Percentiles rank a stretch among this genome's conserved stretches.
Conservation (phyloP, 2,329 filamentous ascomycete genomes). For the Nothophaeocryptopus gaeumannii region DNA sequence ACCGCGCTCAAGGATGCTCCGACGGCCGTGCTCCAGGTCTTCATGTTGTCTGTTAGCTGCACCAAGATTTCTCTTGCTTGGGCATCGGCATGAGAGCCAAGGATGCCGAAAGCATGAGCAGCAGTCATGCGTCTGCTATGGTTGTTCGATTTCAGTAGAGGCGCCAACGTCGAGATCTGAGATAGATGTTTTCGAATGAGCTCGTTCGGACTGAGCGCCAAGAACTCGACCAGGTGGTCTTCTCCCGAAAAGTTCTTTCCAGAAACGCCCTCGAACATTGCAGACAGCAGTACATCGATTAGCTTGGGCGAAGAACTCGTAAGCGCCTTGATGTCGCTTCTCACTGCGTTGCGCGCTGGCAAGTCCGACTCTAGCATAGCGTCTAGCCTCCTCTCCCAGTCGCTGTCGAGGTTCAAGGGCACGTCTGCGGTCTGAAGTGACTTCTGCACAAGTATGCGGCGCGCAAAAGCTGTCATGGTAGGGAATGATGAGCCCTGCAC, state of each 20-base stretch:
- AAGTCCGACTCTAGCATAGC: slow-evolving; percentile 69
- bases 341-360: slow-evolving; percentile 59
- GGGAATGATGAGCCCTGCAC: slow-evolving; percentile 24
- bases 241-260: slow-evolving; percentile 35
- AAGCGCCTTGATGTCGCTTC: slow-evolving; percentile 46
- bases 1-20: slow-evolving; percentile 59
- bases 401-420: slow-evolving; percentile 57
- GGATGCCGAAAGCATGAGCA: slow-evolving; percentile 70
- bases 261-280: slow-evolving; percentile 25
- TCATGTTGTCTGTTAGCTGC: slow-evolving; percentile 35
- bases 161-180: slow-evolving; percentile 54
- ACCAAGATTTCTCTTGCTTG: slow-evolving; percentile 42
- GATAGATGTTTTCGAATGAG: slow-evolving; percentile 51
- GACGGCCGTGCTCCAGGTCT: slow-evolving; percentile 57
- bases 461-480: slow-evolving; percentile 33
- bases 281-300: slow-evolving; percentile 22
- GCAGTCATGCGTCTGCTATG: slow-evolving; percentile 63
- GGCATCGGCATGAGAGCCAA: slow-evolving; percentile 61
- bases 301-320: slow-evolving; percentile 41
- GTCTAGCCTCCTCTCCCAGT: slow-evolving; percentile 81
- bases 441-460: slow-evolving; percentile 59
- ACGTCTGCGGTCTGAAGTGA: slow-evolving; percentile 47
- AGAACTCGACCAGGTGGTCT: slow-evolving; percentile 49
- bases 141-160: slow-evolving; percentile 68
- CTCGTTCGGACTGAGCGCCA: slow-evolving; percentile 54